phyloP scores from a whole-genome alignment of 371 early-diverging fungal species.

The Actinomortierella wolfii region DNA sequence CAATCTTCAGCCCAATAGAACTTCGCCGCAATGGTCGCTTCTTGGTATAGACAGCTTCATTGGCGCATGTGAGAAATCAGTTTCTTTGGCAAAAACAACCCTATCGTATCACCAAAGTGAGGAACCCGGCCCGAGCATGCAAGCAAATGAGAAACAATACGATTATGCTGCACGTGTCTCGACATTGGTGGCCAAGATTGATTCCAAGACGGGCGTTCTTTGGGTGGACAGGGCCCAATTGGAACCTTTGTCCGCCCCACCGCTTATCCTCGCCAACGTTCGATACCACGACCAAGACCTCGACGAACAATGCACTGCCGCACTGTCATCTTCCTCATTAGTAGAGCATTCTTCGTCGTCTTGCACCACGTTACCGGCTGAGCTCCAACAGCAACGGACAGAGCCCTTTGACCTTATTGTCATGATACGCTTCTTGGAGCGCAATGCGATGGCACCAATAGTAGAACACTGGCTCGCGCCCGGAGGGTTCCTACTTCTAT shows the following conservation, averaged over 20 bases:
- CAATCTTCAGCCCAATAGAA: neutral
- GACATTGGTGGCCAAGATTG: constrained; percentile 11
- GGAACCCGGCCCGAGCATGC: neutral
- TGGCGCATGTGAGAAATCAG: constrained; percentile 10
- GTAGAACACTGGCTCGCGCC: constrained; percentile 18
- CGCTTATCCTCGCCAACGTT: neutral
- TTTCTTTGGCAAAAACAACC: constrained; percentile 4
- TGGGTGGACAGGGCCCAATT: neutral
- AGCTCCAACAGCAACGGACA: no score
- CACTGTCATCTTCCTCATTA: no score
- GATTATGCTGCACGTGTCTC: constrained; percentile 4
- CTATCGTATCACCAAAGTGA: constrained; percentile 1
- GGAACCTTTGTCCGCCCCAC: neutral
- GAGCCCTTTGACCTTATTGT: constrained; percentile 14
- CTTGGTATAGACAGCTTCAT: constrained; percentile 15
- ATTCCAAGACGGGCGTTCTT: constrained; percentile 11
- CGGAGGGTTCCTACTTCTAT: constrained; percentile 12
- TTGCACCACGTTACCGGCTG: neutral
- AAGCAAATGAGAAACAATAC: no score
- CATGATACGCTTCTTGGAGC: constrained; percentile 22
- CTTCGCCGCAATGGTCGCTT: constrained; percentile 4
- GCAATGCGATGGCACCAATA: constrained; percentile 5
- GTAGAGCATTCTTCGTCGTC: neutral
- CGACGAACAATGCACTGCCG: neutral
- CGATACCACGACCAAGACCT: neutral